Conservation (phyloP, 345 rosid species). For the Lumnitzera racemosa region DNA sequence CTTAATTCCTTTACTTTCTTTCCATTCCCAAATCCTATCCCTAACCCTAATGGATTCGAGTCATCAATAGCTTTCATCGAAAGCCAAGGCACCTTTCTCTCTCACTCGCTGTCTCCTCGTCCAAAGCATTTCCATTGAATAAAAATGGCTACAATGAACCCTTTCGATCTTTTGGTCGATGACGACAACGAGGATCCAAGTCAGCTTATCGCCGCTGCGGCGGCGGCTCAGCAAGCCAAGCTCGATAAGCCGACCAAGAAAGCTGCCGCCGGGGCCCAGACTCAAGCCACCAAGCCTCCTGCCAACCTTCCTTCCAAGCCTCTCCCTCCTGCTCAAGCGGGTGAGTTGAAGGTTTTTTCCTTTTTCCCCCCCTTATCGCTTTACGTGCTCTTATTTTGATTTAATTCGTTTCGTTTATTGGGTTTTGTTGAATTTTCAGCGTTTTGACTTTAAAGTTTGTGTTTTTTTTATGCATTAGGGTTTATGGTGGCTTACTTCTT, state of each 20-base stretch:
- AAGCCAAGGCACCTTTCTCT: neutral
- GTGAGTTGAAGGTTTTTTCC: conserved; percentile 23
- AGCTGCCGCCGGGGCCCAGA: neutral
- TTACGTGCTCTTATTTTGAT: neutral
- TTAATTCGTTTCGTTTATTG: neutral
- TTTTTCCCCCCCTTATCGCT: no score
- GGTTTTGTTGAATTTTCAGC: neutral
- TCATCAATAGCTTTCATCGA: no score
- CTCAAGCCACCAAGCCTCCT: conserved; percentile 36
- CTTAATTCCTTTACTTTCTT: no score
- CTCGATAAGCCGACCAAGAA: conserved; percentile 11
- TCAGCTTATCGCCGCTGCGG: conserved; percentile 42
- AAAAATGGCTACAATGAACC: conserved; percentile 84
- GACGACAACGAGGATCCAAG: conserved; percentile 79
- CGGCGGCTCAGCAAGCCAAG: conserved; percentile 20
- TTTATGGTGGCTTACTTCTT: no score
- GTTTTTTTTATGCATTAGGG: neutral
- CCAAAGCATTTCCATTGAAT: neutral
- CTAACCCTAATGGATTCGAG: no score
- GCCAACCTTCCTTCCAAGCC: conserved; percentile 71
- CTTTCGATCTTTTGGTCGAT: conserved; percentile 77
- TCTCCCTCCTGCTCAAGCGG: conserved; percentile 70
- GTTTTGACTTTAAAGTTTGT: neutral
- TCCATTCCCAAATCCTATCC: no score
- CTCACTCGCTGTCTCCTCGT: neutral